Percentiles rank a stretch among this genome's conserved stretches.
Conservation (phyloP, 2,329 filamentous ascomycete species). For the Aureobasidium sp. region DNA sequence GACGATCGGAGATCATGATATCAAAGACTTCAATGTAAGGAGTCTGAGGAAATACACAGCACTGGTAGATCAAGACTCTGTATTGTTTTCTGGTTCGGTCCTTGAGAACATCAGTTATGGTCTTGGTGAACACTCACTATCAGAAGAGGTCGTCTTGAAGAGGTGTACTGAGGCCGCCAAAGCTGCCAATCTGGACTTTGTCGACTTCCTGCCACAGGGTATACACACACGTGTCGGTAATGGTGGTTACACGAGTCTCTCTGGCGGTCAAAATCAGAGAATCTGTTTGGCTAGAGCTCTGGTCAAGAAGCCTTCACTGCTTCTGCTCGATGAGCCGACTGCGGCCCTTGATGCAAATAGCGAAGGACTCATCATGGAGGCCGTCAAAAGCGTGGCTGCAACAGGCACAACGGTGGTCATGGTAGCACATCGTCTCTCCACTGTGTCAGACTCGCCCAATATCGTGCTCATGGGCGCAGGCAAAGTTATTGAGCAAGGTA, state of each 20-base stretch:
- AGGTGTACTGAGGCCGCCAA: conserved; percentile 26
- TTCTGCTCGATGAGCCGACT: conserved; percentile 41
- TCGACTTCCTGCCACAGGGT: conserved; percentile 35
- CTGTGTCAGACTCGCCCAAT: conserved; percentile 69
- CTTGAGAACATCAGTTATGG: conserved; percentile 38
- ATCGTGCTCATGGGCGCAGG: conserved; percentile 69
- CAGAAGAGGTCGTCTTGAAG: conserved; percentile 18
- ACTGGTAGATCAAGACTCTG: conserved; percentile 38
- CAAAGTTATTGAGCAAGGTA: conserved; percentile 52
- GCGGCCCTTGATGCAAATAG: conserved; percentile 37
- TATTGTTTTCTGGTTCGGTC: conserved; percentile 37
- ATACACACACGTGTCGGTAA: conserved; percentile 37
- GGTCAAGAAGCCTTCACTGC: conserved; percentile 35
- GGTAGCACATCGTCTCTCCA: conserved; percentile 69
- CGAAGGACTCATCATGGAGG: conserved; percentile 35
- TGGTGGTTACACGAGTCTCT: conserved; percentile 30
- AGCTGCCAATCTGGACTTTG: conserved; percentile 36
- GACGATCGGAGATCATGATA: conserved; percentile 31
- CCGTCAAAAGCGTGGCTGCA: conserved; percentile 33
- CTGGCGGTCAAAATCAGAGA: conserved; percentile 39
- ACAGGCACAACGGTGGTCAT: conserved; percentile 55
- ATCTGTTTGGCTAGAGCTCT: conserved; percentile 40
- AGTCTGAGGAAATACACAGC: conserved; percentile 33
- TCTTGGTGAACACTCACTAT: conserved; percentile 17
- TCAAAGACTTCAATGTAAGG: conserved; percentile 28